Conservation (phyloP, 2,329 filamentous ascomycete species). For the Botryotinia globosa region DNA sequence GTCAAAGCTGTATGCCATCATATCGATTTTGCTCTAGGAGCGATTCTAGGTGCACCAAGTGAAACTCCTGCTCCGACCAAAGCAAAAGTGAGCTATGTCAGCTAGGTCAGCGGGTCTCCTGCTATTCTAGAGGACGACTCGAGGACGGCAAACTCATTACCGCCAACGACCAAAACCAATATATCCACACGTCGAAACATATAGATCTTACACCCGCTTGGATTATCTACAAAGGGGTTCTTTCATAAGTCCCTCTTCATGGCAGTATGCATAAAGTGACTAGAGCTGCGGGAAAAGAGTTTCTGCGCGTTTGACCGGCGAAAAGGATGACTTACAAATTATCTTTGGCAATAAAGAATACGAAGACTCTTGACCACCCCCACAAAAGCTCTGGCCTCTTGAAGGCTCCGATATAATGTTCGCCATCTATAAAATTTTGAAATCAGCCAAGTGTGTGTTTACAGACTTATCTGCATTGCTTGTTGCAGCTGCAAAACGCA, state of each 20-base stretch:
- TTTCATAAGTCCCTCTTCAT: slow-evolving; percentile 38
- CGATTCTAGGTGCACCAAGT: too few species aligned
- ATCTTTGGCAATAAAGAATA: slow-evolving; percentile 29
- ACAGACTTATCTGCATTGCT: background rate
- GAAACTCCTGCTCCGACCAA: too few species aligned
- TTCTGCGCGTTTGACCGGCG: slow-evolving; percentile 30
- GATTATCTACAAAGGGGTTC: slow-evolving; percentile 34
- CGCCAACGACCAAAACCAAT: slow-evolving; percentile 11
- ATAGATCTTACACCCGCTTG: slow-evolving; percentile 21
- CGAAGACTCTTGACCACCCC: background rate
- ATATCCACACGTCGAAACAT: slow-evolving; percentile 23
- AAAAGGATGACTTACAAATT: slow-evolving; percentile 29
- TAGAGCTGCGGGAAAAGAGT: slow-evolving; percentile 22
- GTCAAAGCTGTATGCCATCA: too few species aligned
- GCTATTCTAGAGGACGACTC: too few species aligned
- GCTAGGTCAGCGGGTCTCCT: too few species aligned
- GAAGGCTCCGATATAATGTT: background rate
- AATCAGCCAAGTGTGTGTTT: background rate
- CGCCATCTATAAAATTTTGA: too few species aligned
- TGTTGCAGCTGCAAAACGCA: background rate
- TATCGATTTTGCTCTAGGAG: too few species aligned
- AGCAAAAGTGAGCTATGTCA: too few species aligned
- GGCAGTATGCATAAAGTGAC: slow-evolving; percentile 29
- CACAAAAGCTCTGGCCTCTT: background rate
- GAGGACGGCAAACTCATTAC: slow-evolving; percentile 28